phyloP scores from a whole-genome alignment of 2,329 filamentous ascomycete species.

The Diaporthe citrichinensis region DNA sequence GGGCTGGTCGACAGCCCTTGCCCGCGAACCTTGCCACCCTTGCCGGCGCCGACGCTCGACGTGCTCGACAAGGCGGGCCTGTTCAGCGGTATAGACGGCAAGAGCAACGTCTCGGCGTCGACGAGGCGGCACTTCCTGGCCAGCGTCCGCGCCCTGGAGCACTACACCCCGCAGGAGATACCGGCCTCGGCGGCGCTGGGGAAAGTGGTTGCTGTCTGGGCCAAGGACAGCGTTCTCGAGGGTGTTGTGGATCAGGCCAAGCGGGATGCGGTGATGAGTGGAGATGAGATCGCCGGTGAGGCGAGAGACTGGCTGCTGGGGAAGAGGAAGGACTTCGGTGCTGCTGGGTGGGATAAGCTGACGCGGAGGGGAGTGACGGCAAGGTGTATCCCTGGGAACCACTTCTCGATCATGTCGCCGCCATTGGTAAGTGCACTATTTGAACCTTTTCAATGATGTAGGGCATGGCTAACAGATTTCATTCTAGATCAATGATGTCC shows the following conservation, averaged over 20 bases:
- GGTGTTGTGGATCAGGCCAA: not conserved
- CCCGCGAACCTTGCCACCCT: not conserved
- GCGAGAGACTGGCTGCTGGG: conserved; percentile 7
- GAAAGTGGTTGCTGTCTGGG: conserved; percentile 9
- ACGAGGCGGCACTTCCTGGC: conserved; percentile 14
- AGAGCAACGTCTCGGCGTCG: conserved; percentile 11
- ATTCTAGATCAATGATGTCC: not conserved
- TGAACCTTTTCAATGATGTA: rapidly evolving
- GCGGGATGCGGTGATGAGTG: conserved; percentile 9
- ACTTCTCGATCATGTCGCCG: conserved; percentile 20
- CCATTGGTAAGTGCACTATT: not conserved
- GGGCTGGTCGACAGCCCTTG: conserved; percentile 22
- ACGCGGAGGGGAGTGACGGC: not conserved
- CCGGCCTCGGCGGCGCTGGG: not conserved
- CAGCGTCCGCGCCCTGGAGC: conserved; percentile 23
- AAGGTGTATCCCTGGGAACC: not conserved
- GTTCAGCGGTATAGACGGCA: conserved; percentile 1
- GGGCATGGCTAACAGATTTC: not conserved
- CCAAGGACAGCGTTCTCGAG: conserved; percentile 17
- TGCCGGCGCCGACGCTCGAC: conserved; percentile 40
- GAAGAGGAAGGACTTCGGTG: conserved; percentile 20
- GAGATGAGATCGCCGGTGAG: conserved; percentile 17
- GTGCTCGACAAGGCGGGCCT: conserved; percentile 49
- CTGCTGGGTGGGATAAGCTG: conserved; percentile 8
- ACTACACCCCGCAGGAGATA: conserved; percentile 9